Base-by-base conservation (phyloP, 495 filamentous ascomycete species). In the Lophium mytilinum region DNA sequence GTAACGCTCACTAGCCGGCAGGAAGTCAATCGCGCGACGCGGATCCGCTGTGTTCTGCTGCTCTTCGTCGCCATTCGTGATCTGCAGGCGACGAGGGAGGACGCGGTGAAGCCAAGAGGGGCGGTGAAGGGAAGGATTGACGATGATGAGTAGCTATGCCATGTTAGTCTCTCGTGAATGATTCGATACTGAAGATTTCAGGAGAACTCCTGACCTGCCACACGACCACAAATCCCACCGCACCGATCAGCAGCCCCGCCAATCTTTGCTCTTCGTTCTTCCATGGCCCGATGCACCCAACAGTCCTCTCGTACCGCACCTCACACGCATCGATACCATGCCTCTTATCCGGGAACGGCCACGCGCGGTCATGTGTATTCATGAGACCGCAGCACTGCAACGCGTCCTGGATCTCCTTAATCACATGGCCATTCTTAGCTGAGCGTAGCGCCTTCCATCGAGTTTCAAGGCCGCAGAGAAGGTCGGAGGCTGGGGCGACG, bases 371-470 rank as follows among this genome's bases (percentile, higher is more conserved):
- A 50, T 65, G 71, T 4, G 76, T 61, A 18, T 72, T 77, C 30
- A 72, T 71, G 11, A 85, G 71, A 2, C 86, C 86, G 56, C 86
- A 89, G 68, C 86, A 89, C 9, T 75, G 62, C 39, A 87, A 75
- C 0, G 70, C 60, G 66, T 88, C 81, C 54, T 89, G 84, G 56
- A 89, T 85, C 9, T 67, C 48, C 47, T 78, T 69, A 52, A 89
- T 82, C 9, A 72, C 66, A 15, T 71, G 64, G 0, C 55, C 72
- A 52, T 86, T 66, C 58, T 82, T 78, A 0, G 51, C 36, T 0
- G 57, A 59, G 57, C 75, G 87, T 52, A 83, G 61, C 1, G 40
- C 21, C 42, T 70, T 63, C 85, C 86, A 89, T 19, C 67, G 66
- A 21, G 70, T 57, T 7, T 82, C 67, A 5, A 88, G 74, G 8